A percentile compares a stretch with the other conserved stretches of the same genome.
Conservation (phyloP, 2,329 filamentous ascomycete species). For the Aureobasidium sp. region DNA sequence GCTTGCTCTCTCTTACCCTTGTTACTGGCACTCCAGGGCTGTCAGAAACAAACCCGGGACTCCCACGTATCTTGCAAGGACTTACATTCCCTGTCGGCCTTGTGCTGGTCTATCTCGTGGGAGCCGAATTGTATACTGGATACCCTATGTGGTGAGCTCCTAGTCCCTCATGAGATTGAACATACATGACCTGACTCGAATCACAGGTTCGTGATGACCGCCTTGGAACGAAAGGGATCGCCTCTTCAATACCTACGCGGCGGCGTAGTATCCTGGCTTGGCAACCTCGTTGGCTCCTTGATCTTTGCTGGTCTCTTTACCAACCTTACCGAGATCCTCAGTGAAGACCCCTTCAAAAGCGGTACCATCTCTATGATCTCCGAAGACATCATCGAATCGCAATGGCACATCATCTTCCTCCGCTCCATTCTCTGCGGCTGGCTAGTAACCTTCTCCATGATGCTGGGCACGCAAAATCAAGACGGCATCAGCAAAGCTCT, state of each 20-base stretch:
- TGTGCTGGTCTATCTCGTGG: constrained; percentile 24
- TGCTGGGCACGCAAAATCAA: constrained; percentile 24
- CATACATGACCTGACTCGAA: background rate
- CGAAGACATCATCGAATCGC: constrained; percentile 21
- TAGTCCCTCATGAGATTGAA: background rate
- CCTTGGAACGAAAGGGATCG: constrained; percentile 21
- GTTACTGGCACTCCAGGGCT: constrained; percentile 19
- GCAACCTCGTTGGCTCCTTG: constrained; percentile 22
- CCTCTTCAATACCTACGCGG: constrained; percentile 19
- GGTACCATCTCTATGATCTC: constrained; percentile 21
- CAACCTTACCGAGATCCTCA: constrained; percentile 19
- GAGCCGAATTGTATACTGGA: constrained; percentile 26
- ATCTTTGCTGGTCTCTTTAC: constrained; percentile 19
- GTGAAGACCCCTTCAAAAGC: constrained; percentile 20
- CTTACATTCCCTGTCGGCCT: constrained; percentile 24
- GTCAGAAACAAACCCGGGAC: constrained; percentile 19
- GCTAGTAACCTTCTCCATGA: constrained; percentile 23
- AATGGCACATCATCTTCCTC: constrained; percentile 24
- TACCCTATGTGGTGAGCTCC: constrained; percentile 25
- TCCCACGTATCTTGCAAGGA: constrained; percentile 23
- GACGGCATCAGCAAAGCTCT: constrained; percentile 27
- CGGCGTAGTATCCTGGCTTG: constrained; percentile 19
- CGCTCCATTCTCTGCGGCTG: constrained; percentile 24
- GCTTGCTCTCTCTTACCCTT: constrained; percentile 21
- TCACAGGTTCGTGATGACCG: constrained; percentile 20